phyloP scores from a whole-genome alignment of 495 filamentous ascomycete species.

The Lasiosphaeris hirsuta region DNA sequence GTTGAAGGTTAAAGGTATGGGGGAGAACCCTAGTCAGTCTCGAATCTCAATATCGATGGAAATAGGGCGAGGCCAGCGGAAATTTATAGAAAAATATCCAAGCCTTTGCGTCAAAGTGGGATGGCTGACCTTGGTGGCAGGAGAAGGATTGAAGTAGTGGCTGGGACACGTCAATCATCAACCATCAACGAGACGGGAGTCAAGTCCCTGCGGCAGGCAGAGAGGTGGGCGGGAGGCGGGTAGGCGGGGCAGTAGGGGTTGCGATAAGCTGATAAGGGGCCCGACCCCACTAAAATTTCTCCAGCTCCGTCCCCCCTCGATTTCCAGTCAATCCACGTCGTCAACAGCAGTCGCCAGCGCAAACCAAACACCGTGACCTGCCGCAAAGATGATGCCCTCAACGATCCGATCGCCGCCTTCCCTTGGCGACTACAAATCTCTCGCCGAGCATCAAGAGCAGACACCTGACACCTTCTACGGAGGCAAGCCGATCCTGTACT shows the following conservation, averaged over 20 bases:
- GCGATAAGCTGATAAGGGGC: slow-evolving; percentile 23
- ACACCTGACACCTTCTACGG: slow-evolving; percentile 82
- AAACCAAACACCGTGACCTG: slow-evolving; percentile 4
- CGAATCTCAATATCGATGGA: too few species aligned
- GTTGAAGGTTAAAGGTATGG: background rate
- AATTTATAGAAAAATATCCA: too few species aligned
- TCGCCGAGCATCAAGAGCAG: slow-evolving; percentile 75
- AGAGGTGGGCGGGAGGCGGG: too few species aligned
- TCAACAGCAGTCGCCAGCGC: slow-evolving; percentile 3
- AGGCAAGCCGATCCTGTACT: slow-evolving; percentile 76
- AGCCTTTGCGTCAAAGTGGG: background rate
- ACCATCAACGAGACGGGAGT: too few species aligned
- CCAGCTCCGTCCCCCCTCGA: slow-evolving; percentile 13
- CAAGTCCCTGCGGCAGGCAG: slow-evolving; percentile 1
- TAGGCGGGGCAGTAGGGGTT: slow-evolving; percentile 3
- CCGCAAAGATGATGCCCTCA: slow-evolving; percentile 34
- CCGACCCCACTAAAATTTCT: slow-evolving; percentile 24
- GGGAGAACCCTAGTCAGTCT: background rate
- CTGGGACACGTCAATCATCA: too few species aligned
- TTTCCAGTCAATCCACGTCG: slow-evolving; percentile 1
- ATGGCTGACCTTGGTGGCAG: background rate
- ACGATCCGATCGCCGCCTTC: slow-evolving; percentile 42
- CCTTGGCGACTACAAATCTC: slow-evolving; percentile 59
- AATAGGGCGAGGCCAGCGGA: too few species aligned
- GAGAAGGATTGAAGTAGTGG: too few species aligned